Percentiles rank a stretch among this genome's conserved stretches.
These are phyloP conservation scores for Fusarium tanahbumbuense DNA, from an alignment of 2,329 filamentous ascomycete genomes.

Conservation along the genomic window DNA sequence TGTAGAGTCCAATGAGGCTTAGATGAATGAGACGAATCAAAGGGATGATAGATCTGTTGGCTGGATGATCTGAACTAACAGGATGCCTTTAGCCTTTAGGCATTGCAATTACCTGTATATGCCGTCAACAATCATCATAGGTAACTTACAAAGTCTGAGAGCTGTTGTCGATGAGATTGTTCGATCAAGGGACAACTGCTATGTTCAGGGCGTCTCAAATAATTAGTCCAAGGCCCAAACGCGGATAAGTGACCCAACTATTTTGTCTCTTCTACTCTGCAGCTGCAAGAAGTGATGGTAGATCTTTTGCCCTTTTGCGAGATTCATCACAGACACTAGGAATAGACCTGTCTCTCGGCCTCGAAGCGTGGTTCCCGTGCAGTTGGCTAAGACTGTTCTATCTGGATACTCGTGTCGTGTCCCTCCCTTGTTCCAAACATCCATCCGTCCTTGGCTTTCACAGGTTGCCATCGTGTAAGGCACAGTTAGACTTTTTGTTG, in stretches of 20 bases:
- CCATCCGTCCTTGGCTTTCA: slow-evolving; percentile 27
- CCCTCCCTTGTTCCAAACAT: slow-evolving; percentile 23
- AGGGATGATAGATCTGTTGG: slow-evolving; percentile 21
- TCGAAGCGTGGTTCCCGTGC: not conserved
- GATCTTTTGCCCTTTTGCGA: slow-evolving; percentile 13
- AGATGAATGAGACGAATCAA: slow-evolving; percentile 25
- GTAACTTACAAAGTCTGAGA: not conserved
- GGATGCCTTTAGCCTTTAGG: slow-evolving; percentile 5
- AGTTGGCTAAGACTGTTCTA: slow-evolving; percentile 7
- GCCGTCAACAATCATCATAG: slow-evolving; percentile 5
- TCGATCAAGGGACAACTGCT: not conserved
- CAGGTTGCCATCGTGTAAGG: slow-evolving; percentile 11
- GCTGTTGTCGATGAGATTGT: slow-evolving; percentile 14
- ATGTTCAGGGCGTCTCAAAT: not conserved
- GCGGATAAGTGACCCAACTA: not conserved
- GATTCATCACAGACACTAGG: slow-evolving; percentile 29
- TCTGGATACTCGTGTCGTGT: not conserved
- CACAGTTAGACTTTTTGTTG: slow-evolving; percentile 1
- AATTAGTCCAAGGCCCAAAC: not conserved
- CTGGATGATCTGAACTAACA: not conserved
- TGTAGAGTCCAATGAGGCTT: slow-evolving; percentile 17
- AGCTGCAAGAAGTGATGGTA: slow-evolving; percentile 26
- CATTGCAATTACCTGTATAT: not conserved
- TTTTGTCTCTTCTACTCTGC: not conserved
- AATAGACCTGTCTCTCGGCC: slow-evolving; percentile 2